Percentiles rank a stretch among this genome's conserved stretches.
Evolutionary conservation across 2,329 filamentous ascomycete species (phyloP).

Genomic region (Conoideocrella luteorostrata): DNA sequence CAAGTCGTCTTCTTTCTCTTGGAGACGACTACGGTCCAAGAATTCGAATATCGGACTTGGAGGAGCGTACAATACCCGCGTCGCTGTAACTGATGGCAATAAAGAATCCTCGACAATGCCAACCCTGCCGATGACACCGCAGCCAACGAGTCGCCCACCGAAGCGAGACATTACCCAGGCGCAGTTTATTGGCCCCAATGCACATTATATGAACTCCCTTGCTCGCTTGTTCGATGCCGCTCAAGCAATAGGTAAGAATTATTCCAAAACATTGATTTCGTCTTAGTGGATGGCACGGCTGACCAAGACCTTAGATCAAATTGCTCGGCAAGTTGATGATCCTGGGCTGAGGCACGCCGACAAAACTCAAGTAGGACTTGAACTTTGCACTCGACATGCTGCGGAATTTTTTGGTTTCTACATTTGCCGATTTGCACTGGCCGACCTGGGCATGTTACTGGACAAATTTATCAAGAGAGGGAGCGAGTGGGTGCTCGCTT

Average conservation of each 20-base stretch:
- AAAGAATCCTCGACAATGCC: slow-evolving; percentile 49
- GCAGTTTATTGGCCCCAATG: slow-evolving; percentile 75
- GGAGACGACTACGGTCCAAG: slow-evolving; percentile 85
- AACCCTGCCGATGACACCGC: slow-evolving; percentile 69
- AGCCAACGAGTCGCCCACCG: slow-evolving; percentile 58
- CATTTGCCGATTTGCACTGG: slow-evolving; percentile 87
- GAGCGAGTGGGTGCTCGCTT: slow-evolving; percentile 73
- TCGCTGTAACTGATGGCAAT: slow-evolving; percentile 15
- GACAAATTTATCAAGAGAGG: slow-evolving; percentile 97
- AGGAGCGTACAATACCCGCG: slow-evolving; percentile 36
- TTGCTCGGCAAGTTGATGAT: slow-evolving; percentile 92
- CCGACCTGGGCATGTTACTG: slow-evolving; percentile 75
- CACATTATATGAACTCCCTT: slow-evolving; percentile 84
- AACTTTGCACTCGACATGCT: slow-evolving; percentile 86
- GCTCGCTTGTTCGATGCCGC: slow-evolving; percentile 88
- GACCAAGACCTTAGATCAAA: slow-evolving; percentile 62
- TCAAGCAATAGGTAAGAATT: slow-evolving; percentile 72
- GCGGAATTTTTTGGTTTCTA: slow-evolving; percentile 98
- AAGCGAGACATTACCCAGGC: slow-evolving; percentile 65
- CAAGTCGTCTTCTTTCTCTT: slow-evolving; percentile 68
- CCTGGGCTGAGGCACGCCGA: slow-evolving; percentile 86
- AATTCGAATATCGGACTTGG: slow-evolving; percentile 63
- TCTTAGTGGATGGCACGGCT: slow-evolving; percentile 1
- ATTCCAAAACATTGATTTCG: not conserved
- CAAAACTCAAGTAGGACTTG: slow-evolving; percentile 89